Percentiles rank a stretch among this genome's conserved stretches.
These are phyloP conservation scores for Lathyrus oleraceus DNA, from an alignment of 306 rosid species.

Conservation along the genomic window DNA sequence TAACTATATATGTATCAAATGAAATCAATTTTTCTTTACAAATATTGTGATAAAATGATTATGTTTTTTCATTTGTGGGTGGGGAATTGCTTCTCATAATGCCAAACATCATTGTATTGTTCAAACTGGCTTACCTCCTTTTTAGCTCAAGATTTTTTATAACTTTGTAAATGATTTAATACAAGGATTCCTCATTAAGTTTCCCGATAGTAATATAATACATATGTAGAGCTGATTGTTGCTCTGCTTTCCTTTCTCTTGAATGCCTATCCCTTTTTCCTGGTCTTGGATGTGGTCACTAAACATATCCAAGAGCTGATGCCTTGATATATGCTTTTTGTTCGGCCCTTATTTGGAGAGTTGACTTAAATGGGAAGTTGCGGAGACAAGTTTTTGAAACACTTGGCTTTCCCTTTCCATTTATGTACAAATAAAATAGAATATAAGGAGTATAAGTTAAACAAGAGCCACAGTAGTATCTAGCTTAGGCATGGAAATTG, in stretches of 20 bases:
- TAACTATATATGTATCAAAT: constrained; percentile 11
- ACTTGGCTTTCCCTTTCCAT: neutral
- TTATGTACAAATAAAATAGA: neutral
- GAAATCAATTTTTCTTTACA: neutral
- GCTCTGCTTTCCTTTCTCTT: neutral
- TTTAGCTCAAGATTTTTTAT: neutral
- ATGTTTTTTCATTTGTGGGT: neutral
- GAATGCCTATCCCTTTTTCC: neutral
- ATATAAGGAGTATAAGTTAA: neutral
- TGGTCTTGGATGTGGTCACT: neutral
- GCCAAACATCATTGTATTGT: neutral
- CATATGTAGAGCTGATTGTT: neutral
- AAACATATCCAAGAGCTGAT: neutral
- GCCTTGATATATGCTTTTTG: neutral
- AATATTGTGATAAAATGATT: neutral
- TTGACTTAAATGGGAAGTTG: neutral
- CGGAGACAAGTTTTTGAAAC: neutral
- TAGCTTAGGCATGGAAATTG: neutral
- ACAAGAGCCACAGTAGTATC: neutral
- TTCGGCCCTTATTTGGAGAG: neutral
- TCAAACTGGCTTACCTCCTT: neutral
- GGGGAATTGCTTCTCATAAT: constrained; percentile 1
- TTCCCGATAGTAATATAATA: neutral
- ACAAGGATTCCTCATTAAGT: neutral
- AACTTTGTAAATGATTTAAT: neutral